These are phyloP conservation scores for Colletotrichum godetiae DNA, from an alignment of 2,329 filamentous ascomycete genomes.

Conservation along the genomic window DNA sequence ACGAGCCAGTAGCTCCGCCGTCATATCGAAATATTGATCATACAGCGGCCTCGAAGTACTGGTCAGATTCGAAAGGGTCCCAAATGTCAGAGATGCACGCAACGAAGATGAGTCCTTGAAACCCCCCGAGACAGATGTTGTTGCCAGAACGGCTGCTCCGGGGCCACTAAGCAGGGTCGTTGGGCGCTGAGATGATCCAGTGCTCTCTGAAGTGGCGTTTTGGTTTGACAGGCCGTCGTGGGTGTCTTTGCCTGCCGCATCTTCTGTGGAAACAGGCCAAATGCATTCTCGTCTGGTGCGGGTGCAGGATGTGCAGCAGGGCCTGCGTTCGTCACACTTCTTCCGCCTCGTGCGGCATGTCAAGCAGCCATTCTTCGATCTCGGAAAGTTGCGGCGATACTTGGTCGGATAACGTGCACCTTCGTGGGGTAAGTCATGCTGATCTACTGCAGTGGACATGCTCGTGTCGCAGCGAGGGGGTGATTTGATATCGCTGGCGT, in stretches of 20 bases:
- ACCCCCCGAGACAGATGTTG: background rate
- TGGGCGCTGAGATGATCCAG: too few relatives aligned
- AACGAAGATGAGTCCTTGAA: background rate
- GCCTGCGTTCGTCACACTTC: background rate
- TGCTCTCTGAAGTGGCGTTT: too few relatives aligned
- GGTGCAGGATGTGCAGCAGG: background rate
- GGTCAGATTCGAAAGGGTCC: background rate
- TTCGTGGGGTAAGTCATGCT: background rate
- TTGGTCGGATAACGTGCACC: background rate
- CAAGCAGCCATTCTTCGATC: background rate
- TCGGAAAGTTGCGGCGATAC: background rate
- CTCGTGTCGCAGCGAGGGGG: background rate
- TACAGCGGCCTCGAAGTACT: background rate
- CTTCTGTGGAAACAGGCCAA: background rate
- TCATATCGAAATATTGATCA: background rate
- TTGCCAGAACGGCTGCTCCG: background rate
- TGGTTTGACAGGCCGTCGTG: background rate
- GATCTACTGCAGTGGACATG: background rate
- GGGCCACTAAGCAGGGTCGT: background rate
- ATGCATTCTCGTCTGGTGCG: background rate
- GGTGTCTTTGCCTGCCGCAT: background rate
- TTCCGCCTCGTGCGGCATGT: background rate
- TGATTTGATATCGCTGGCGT: background rate
- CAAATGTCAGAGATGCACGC: background rate
- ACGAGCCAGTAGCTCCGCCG: background rate